A percentile compares a stretch with the other conserved stretches of the same genome.
Conservation (phyloP, 169 alveolate genomes). For the Theileria annulata region DNA sequence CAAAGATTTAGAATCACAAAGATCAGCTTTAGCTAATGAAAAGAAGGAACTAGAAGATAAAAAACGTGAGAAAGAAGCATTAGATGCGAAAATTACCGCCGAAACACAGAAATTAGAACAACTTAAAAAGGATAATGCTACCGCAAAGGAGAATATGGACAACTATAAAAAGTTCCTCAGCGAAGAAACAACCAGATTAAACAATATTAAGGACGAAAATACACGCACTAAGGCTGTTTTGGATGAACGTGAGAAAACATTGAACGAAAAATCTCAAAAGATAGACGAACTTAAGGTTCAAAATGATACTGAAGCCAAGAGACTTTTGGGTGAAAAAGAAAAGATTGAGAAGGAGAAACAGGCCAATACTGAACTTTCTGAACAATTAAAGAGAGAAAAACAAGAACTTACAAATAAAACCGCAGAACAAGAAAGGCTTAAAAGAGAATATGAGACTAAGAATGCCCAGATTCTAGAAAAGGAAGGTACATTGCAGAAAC, state of each 20-base stretch:
- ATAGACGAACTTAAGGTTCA: not conserved
- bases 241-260: not conserved
- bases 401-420: slow-evolving; percentile 12
- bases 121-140: not conserved
- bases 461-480: not conserved
- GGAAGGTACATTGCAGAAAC: not conserved
- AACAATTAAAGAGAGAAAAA: not conserved
- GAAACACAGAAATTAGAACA: not conserved
- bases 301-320: not conserved
- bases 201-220: not conserved
- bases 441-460: not conserved
- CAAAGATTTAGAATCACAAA: not conserved
- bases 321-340: not conserved
- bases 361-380: not conserved
- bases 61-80: not conserved
- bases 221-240: not conserved
- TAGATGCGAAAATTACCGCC: not conserved
- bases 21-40: not conserved
- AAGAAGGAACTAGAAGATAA: not conserved
- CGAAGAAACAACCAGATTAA: slow-evolving; percentile 1
- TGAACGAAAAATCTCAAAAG: slow-evolving; percentile 3
- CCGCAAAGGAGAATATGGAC: not conserved
- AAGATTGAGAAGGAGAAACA: not conserved
- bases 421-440: not conserved
- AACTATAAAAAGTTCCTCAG: not conserved